Evolutionary conservation across 2,329 filamentous ascomycete species (phyloP), one percentile per base, ranked within the genome.

Genomic region (Lecanicillium sp.): DNA sequence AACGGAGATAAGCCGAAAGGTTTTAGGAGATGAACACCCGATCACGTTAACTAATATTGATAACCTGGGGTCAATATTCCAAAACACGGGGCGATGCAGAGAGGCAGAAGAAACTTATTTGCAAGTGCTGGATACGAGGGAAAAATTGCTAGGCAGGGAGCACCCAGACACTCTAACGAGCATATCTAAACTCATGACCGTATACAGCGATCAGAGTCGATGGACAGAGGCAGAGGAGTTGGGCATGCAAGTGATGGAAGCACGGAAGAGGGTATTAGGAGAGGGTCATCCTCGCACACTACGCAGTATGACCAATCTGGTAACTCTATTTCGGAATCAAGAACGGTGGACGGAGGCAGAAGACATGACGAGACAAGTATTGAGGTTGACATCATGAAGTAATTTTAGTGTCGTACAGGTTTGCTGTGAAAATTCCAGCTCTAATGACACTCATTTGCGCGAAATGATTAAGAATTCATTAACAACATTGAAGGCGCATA

Each of bases 1-100:
- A 10, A 49, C 45, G 22, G 50, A 53, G 37, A 52, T 57, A 9
- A 49, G 56, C 29, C 44, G 49, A 11, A 44, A 54, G 12, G 50
- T 56, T 17, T 46, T 36, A 13, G 33, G 33, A 12, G 14, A 36
- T 17, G 22, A 36, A 15, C 20, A 36, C 15, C 20, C 20, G 5
- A 17, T 27, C 10, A 36, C 33, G 29, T 25, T 36, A 40, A 31
- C 22, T 52, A 19, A 44, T 46, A 13, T 54, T 46, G 36, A 41
- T 37, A 17, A 54, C 44, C 38, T 54, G 44, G 49, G 22, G 53
- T 2, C 34, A 33, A 2, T 28, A 40, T 17, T 39, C 40, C 33
- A 40, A 28, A 34, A 17, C 9, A 18, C 9, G 7, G 37, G 18
- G 22, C 17, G 20, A 11, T 33, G 22, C 13, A 19, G 31, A 13